phyloP scores from a whole-genome alignment of 148 eudicot species.

The Suaeda aralocaspica region DNA sequence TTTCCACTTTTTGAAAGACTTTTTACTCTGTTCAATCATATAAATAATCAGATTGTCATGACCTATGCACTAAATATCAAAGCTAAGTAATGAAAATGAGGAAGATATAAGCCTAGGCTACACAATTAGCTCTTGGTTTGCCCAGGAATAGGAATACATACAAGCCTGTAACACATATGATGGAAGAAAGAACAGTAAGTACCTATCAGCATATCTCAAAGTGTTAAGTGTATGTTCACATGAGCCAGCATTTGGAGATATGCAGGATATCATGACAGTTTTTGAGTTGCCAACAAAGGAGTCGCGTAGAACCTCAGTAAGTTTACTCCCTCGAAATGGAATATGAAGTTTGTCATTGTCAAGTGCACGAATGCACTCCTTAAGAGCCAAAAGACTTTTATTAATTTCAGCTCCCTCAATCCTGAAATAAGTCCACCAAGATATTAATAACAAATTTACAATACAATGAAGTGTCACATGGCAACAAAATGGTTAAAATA shows the following conservation, averaged over 20 bases:
- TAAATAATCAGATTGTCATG: neutral
- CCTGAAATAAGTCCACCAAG: constrained; percentile 38
- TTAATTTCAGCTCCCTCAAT: constrained; percentile 99
- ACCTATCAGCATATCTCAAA: constrained; percentile 98
- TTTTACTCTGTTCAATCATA: constrained; percentile 68
- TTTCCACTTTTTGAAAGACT: constrained; percentile 92
- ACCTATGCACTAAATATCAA: neutral
- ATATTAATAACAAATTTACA: neutral
- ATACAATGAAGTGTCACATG: neutral
- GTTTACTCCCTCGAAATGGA: constrained; percentile 99
- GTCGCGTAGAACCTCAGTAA: constrained; percentile 99
- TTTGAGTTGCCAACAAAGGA: constrained; percentile 98
- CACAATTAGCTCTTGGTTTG: too few species aligned
- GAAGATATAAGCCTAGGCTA: too few species aligned
- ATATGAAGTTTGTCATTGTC: constrained; percentile 97
- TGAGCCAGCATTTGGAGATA: constrained; percentile 92
- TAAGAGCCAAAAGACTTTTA: constrained; percentile 94
- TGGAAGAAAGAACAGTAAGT: constrained; percentile 10
- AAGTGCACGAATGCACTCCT: constrained; percentile 99
- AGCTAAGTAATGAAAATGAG: too few species aligned
- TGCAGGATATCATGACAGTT: constrained; percentile 99
- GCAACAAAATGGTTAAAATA: neutral
- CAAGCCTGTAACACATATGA: too few species aligned
- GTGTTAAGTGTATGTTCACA: constrained; percentile 99
- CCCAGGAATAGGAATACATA: neutral